Base-by-base conservation (phyloP, 2,329 filamentous ascomycete species). In the Coleophoma cylindrospora region DNA sequence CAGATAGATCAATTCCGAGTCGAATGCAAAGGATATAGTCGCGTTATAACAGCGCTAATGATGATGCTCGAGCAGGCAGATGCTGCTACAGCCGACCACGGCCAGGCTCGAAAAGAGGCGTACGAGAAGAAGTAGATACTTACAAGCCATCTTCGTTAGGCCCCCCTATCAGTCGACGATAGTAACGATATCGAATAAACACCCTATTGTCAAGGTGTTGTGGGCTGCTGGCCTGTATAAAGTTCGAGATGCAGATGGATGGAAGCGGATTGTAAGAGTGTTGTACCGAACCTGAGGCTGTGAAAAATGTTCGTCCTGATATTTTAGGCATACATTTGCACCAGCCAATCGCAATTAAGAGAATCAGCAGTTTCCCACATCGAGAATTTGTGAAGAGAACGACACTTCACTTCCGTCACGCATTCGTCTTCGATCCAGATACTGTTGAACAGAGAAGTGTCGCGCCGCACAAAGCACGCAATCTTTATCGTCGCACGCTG, bases 101-200 rank as follows among this genome's bases (percentile, higher is more conserved):
- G 21, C 22, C 12, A 44, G 21, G 41, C 52, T 56, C 53, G 50
- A 49, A 50, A 21, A 46, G 53, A 41, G 43, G 46, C 37, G 22
- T 37, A 44, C 45, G 34, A 50, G 34, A 11, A 3, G 15, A 36
- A 34, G 52, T 54, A 51, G 47, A 52, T 15, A 69, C 68, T 68
- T 66, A 70, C 68, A 67, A 68, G 68, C 67, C 67, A 68, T 69
- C 49, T 41, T 61, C 44, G 54, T 52, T 43, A 58, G 58, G 56
- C 61, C 57, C 58, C 56, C 57, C 61, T 49, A 37, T 27, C 27
- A 27, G 27, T 27, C 27, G 27, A 27, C 27, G 27, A 27, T 27
- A 27, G 27, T 15, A 44, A 44, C 19, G 34, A 22, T 44, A 22
- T 15, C 22, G 41, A 32, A 44, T 44, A 44, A 44, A 32, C 21